Evolutionary conservation across 1,284 basidiomycete genomes (phyloP).

Genomic region (Pseudozyma hubeiensis): DNA sequence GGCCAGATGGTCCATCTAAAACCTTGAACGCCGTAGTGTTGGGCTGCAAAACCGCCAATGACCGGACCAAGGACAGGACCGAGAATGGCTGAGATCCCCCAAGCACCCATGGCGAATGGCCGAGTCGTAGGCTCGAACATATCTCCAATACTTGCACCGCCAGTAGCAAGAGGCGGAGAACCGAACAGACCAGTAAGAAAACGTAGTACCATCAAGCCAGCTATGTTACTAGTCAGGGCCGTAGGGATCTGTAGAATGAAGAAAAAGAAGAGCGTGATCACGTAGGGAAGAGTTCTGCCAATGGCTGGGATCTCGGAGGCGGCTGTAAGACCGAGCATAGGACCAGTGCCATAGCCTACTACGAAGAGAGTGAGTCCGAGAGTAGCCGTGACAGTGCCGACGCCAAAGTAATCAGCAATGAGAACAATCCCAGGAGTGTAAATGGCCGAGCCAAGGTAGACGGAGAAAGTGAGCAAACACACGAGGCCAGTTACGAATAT

Average conservation of each 20-base stretch:
- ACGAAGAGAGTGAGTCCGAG: constrained; percentile 57
- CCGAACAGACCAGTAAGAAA: constrained; percentile 59
- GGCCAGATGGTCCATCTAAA: constrained; percentile 68
- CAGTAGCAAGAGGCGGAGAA: constrained; percentile 55
- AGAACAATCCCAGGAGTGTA: constrained; percentile 73
- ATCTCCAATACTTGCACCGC: constrained; percentile 60
- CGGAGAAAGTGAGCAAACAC: constrained; percentile 70
- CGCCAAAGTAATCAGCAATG: constrained; percentile 64
- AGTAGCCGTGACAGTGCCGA: constrained; percentile 32
- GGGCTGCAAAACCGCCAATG: constrained; percentile 54
- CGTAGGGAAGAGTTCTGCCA: constrained; percentile 54
- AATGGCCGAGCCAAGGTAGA: constrained; percentile 75
- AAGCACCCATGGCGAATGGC: constrained; percentile 47
- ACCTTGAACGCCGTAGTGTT: constrained; percentile 19
- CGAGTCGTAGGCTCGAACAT: constrained; percentile 30
- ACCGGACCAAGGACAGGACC: constrained; percentile 58
- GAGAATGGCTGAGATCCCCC: constrained; percentile 48
- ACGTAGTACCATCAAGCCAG: constrained; percentile 52
- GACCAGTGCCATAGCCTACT: constrained; percentile 50
- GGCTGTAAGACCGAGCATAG: constrained; percentile 65
- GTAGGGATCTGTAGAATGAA: constrained; percentile 51
- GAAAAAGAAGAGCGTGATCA: constrained; percentile 50
- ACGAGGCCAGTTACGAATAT: constrained; percentile 63
- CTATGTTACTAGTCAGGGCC: constrained; percentile 36
- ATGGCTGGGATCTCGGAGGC: constrained; percentile 66